These are phyloP conservation scores for Gymnopilus junonius DNA, from an alignment of 768 basidiomycete genomes.

Conservation along the genomic window DNA sequence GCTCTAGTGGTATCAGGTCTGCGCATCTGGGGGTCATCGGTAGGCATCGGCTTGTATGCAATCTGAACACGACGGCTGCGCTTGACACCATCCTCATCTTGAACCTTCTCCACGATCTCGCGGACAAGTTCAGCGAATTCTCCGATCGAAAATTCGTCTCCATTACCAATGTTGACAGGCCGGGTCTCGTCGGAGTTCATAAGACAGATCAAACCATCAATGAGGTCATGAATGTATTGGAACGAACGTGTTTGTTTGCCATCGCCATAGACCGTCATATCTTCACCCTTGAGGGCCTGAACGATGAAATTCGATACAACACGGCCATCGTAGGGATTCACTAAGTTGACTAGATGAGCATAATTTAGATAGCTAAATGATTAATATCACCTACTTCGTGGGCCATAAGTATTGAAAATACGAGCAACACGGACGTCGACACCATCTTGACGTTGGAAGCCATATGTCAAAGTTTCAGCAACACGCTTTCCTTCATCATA, in stretches of 20 bases:
- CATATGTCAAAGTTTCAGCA: constrained; percentile 96
- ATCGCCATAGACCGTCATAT: constrained; percentile 97
- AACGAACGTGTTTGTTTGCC: constrained; percentile 93
- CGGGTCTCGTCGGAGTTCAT: constrained; percentile 96
- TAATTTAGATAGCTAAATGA: constrained; percentile 14
- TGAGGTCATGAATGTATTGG: constrained; percentile 97
- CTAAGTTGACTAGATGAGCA: constrained; percentile 41
- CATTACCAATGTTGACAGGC: constrained; percentile 96
- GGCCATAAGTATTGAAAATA: constrained; percentile 97
- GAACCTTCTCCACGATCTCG: constrained; percentile 91
- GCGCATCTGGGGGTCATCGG: constrained; percentile 94
- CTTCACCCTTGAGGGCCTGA: constrained; percentile 93
- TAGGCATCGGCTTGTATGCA: constrained; percentile 81
- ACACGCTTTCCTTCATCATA: constrained; percentile 99
- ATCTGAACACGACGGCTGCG: constrained; percentile 61
- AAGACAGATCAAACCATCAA: constrained; percentile 89
- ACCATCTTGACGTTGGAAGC: constrained; percentile 91
- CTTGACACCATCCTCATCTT: constrained; percentile 75
- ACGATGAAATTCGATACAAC: constrained; percentile 99
- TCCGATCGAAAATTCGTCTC: constrained; percentile 94
- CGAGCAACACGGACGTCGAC: constrained; percentile 97
- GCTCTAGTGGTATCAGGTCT: constrained; percentile 93
- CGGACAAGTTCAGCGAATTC: constrained; percentile 94
- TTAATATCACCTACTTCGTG: constrained; percentile 60
- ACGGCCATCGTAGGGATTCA: constrained; percentile 97